Percentiles rank a stretch among this genome's conserved stretches.
Conservation (phyloP, 257 asterid genomes). For the Salvia rosmarinus region DNA sequence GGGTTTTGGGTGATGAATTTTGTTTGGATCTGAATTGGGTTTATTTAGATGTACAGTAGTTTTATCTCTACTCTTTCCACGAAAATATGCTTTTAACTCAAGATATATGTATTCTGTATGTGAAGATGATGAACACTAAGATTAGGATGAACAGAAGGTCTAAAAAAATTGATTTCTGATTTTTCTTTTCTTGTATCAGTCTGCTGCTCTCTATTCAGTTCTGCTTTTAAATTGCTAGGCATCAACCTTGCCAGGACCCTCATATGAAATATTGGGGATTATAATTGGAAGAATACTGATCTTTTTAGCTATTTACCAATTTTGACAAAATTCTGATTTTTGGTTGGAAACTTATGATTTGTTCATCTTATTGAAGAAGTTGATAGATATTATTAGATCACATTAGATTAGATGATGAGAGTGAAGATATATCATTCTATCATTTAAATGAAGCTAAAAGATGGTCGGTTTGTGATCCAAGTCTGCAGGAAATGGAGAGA, state of each 20-base stretch:
- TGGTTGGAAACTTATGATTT: not conserved
- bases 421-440: slow-evolving; percentile 11
- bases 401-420: not conserved
- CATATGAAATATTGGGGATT: not conserved
- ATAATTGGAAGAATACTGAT: not conserved
- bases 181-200: slow-evolving; percentile 10
- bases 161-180: not conserved
- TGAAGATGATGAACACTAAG: not conserved
- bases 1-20: slow-evolving; percentile 25
- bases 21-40: slow-evolving; percentile 39
- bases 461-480: slow-evolving; percentile 40
- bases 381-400: too few relatives aligned
- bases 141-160: not conserved
- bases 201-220: not conserved
- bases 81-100: not conserved
- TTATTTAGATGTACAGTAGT: not conserved
- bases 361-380: too few relatives aligned
- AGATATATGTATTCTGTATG: not conserved
- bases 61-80: not conserved
- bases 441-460: slow-evolving; percentile 16
- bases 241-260: too few relatives aligned
- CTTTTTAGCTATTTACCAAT: not conserved
- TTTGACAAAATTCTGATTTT: not conserved
- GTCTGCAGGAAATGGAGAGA: slow-evolving; percentile 85
- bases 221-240: not conserved